phyloP scores from a whole-genome alignment of 768 basidiomycete genomes.

The Lactarius akahatsu region DNA sequence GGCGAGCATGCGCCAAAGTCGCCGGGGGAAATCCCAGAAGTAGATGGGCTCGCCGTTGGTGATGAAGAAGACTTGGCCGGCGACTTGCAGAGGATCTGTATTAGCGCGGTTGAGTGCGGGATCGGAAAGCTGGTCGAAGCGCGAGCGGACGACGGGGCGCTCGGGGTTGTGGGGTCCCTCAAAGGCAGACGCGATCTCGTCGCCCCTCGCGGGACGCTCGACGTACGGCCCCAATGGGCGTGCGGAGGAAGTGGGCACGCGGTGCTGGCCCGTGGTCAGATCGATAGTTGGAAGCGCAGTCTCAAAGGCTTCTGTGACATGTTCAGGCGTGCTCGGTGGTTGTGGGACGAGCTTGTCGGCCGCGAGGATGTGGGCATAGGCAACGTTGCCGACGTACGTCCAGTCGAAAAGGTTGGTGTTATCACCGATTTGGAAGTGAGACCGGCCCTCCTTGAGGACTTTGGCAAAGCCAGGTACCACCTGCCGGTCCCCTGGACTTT shows the following conservation, averaged over 20 bases:
- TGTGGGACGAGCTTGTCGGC: slow-evolving; percentile 76
- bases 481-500: slow-evolving; percentile 89
- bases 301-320: slow-evolving; percentile 41
- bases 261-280: slow-evolving; percentile 59
- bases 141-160: slow-evolving; percentile 65
- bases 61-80: slow-evolving; percentile 94
- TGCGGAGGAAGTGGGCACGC: slow-evolving; percentile 75
- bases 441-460: slow-evolving; percentile 78
- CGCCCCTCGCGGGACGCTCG: slow-evolving; percentile 55
- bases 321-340: slow-evolving; percentile 42
- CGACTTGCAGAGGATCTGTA: slow-evolving; percentile 68
- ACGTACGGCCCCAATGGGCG: slow-evolving; percentile 84
- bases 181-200: slow-evolving; percentile 58
- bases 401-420: slow-evolving; percentile 94
- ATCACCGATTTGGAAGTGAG: slow-evolving; percentile 90
- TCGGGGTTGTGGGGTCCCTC: slow-evolving; percentile 45
- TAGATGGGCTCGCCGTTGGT: slow-evolving; percentile 95
- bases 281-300: slow-evolving; percentile 60
- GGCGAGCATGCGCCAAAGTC: slow-evolving; percentile 66
- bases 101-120: slow-evolving; percentile 52
- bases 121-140: slow-evolving; percentile 78
- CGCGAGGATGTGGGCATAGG: slow-evolving; percentile 90
- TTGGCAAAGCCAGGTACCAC: slow-evolving; percentile 74
- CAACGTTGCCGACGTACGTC: slow-evolving; percentile 96
- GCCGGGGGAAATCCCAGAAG: slow-evolving; percentile 92